Conservation (phyloP, 768 basidiomycete genomes). For the Amanita fuliginea region DNA sequence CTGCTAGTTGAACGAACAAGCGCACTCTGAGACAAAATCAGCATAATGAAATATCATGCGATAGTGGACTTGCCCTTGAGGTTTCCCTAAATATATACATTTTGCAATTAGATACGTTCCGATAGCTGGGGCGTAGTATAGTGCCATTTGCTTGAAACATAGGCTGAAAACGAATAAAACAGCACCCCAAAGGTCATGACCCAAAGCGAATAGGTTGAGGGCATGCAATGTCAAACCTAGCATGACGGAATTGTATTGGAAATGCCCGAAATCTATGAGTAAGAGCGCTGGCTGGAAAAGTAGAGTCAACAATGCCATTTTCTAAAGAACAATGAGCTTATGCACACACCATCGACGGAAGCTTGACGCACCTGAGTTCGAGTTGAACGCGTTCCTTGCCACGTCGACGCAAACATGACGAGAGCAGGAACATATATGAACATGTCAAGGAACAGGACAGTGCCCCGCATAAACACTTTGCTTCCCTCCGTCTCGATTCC, state of each 20-base stretch:
- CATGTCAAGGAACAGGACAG: conserved; percentile 58
- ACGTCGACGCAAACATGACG: conserved; percentile 49
- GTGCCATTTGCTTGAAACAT: conserved; percentile 92
- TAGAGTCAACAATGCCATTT: conserved; percentile 57
- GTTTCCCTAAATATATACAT: conserved; percentile 71
- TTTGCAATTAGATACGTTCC: conserved; percentile 85
- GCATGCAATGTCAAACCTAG: conserved; percentile 69
- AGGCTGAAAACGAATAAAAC: conserved; percentile 76
- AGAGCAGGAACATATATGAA: conserved; percentile 71
- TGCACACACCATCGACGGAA: not conserved
- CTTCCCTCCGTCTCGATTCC: conserved; percentile 58
- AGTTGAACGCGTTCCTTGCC: conserved; percentile 60
- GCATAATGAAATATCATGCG: not conserved
- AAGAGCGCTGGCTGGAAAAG: conserved; percentile 78
- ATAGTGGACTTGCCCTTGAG: conserved; percentile 44
- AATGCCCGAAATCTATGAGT: conserved; percentile 86
- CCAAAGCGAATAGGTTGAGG: conserved; percentile 57
- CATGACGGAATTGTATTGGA: conserved; percentile 94
- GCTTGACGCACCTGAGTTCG: conserved; percentile 57
- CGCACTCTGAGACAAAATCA: conserved; percentile 17
- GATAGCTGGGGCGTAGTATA: conserved; percentile 91
- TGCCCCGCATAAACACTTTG: conserved; percentile 72
- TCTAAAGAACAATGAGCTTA: conserved; percentile 24
- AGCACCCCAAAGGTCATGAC: conserved; percentile 66
- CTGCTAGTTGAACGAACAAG: conserved; percentile 57